Percentiles rank a stretch among this genome's conserved stretches.
phyloP scores from a whole-genome alignment of 2,329 filamentous ascomycete genomes.

The Calonectria naviculata region DNA sequence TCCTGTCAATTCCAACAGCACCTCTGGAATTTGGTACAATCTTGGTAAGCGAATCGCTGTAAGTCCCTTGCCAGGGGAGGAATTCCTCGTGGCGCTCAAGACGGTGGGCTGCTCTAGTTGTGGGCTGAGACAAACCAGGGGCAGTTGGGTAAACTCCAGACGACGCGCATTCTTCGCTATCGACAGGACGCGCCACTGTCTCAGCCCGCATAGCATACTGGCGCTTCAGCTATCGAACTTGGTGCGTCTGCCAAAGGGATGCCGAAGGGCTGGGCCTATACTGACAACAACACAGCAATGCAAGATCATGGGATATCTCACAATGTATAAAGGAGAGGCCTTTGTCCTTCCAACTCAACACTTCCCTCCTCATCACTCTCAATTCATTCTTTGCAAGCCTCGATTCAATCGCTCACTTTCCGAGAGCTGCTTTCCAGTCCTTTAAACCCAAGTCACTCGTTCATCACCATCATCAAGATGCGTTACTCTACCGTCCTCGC shows the following conservation, averaged over 20 bases:
- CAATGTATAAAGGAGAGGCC: constrained; percentile 43
- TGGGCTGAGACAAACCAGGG: constrained; percentile 39
- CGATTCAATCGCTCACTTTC: constrained; percentile 44
- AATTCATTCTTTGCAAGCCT: constrained; percentile 40
- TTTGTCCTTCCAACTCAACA: constrained; percentile 27
- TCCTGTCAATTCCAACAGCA: not conserved
- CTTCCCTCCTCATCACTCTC: constrained; percentile 30
- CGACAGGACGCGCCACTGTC: constrained; percentile 33
- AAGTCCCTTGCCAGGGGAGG: constrained; percentile 12
- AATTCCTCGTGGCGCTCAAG: constrained; percentile 22
- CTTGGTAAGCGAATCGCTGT: constrained; percentile 16
- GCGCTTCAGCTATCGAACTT: constrained; percentile 5
- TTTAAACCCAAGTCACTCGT: constrained; percentile 40
- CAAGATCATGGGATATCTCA: constrained; percentile 6
- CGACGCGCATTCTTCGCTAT: constrained; percentile 34
- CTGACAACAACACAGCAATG: not conserved
- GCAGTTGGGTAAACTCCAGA: constrained; percentile 22
- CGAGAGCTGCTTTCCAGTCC: constrained; percentile 42
- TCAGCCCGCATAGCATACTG: constrained; percentile 29
- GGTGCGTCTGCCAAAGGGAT: constrained; percentile 28
- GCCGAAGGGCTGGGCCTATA: constrained; percentile 1
- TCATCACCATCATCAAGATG: constrained; percentile 42
- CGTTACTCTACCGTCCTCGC: constrained; percentile 44
- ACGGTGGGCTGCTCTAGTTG: constrained; percentile 5
- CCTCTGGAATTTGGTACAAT: constrained; percentile 39